These are phyloP conservation scores for Globisporangium echinulatum DNA, from an alignment of 352 stramenopile species.

Conservation along the genomic window DNA sequence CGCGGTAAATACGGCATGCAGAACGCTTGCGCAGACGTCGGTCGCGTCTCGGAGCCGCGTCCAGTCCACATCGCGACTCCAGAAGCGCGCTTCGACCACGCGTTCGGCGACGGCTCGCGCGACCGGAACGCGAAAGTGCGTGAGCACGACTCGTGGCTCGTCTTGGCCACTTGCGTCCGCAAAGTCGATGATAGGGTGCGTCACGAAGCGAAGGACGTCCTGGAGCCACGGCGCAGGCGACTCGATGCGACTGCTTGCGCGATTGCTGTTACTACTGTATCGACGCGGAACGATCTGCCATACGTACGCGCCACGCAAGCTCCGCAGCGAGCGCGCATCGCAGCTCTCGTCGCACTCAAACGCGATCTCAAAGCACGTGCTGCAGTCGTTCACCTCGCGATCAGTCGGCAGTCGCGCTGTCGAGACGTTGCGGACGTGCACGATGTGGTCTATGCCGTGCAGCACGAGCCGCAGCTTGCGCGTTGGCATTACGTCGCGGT, in stretches of 20 bases:
- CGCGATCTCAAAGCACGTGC: conserved; percentile 10
- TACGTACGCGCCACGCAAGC: conserved; percentile 26
- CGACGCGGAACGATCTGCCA: conserved; percentile 24
- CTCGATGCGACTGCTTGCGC: neutral
- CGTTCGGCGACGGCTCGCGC: conserved; percentile 22
- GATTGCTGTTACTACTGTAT: neutral
- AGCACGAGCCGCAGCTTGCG: conserved; percentile 22
- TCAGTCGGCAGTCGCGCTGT: too few species aligned
- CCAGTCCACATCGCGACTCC: conserved; percentile 62
- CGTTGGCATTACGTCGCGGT: neutral
- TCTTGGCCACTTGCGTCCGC: neutral
- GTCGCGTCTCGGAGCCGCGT: conserved; percentile 15
- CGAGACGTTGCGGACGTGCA: conserved; percentile 24
- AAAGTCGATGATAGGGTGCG: conserved; percentile 46
- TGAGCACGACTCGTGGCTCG: neutral
- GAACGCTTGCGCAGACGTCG: conserved; percentile 24
- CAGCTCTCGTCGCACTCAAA: conserved; percentile 40
- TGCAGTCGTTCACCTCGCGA: neutral
- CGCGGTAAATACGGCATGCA: conserved; percentile 36
- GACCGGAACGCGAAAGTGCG: conserved; percentile 39
- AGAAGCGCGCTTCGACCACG: conserved; percentile 39
- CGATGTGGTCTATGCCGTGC: conserved; percentile 24
- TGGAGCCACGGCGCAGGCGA: conserved; percentile 42
- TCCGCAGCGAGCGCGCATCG: conserved; percentile 18
- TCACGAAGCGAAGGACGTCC: conserved; percentile 41